Percentiles rank a stretch among this genome's conserved stretches.
Evolutionary conservation across 805 yeast genomes (phyloP).

Genomic region (Nadsonia fulvescens): DNA sequence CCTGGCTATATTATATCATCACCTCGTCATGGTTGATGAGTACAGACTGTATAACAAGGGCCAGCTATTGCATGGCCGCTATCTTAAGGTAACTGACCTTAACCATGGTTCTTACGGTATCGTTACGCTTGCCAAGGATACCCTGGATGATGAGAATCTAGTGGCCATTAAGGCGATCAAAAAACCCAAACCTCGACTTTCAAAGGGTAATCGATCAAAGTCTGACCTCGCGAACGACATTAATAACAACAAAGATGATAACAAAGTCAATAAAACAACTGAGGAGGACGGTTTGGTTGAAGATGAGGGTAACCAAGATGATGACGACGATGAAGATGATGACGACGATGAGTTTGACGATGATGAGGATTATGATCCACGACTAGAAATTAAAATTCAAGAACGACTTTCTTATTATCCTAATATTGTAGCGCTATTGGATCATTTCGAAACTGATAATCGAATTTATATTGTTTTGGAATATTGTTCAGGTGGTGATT

Average conservation of each 20-base stretch:
- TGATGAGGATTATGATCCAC: constrained; percentile 1
- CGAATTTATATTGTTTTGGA: constrained; percentile 62
- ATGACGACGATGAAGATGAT: constrained; percentile 10
- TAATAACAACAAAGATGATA: no score
- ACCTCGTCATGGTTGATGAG: constrained; percentile 1
- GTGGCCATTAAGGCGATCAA: constrained; percentile 74
- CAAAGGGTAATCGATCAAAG: no score
- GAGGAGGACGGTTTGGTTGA: neutral
- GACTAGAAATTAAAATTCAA: constrained; percentile 68
- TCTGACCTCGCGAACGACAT: no score
- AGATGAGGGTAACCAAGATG: constrained; percentile 1
- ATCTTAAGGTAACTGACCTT: constrained; percentile 39
- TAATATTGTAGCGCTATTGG: constrained; percentile 57
- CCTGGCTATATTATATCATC: no score
- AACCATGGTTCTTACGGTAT: constrained; percentile 90
- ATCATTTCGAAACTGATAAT: constrained; percentile 41
- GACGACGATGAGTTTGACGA: constrained; percentile 9
- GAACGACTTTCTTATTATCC: constrained; percentile 60
- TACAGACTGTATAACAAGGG: constrained; percentile 5
- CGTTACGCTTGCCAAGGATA: constrained; percentile 73
- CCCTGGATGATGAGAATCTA: constrained; percentile 24
- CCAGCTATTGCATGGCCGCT: constrained; percentile 37
- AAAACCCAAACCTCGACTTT: no score
- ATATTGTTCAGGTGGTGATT: constrained; percentile 68
- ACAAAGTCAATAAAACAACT: constrained; percentile 3